phyloP scores from a whole-genome alignment of 106 monocot genomes.

The Triglochin maritima region DNA sequence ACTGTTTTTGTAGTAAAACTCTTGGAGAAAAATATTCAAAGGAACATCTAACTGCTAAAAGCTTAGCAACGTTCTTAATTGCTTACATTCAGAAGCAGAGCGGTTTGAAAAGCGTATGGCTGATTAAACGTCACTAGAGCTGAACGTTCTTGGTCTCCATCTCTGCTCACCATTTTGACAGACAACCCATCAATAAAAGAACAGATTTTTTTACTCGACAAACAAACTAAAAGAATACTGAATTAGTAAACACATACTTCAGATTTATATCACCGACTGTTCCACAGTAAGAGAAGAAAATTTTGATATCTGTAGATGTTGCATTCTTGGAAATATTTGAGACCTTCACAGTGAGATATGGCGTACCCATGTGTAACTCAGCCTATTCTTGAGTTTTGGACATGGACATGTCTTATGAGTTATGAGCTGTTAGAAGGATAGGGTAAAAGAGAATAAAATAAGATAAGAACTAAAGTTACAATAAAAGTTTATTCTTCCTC shows the following conservation, averaged over 20 bases:
- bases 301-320: conserved; percentile 27
- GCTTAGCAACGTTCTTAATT: neutral
- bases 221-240: neutral
- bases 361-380: too few relatives aligned
- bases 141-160: conserved; percentile 19
- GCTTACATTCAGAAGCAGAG: conserved; percentile 57
- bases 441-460: too few relatives aligned
- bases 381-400: too few relatives aligned
- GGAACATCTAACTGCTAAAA: neutral
- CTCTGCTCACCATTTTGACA: conserved; percentile 3
- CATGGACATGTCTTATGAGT: too few relatives aligned
- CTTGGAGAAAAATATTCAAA: neutral
- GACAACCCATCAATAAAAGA: neutral
- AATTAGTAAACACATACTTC: conserved; percentile 18
- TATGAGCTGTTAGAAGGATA: too few relatives aligned
- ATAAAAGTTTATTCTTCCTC: too few relatives aligned
- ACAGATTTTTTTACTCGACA: neutral
- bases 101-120: conserved; percentile 47
- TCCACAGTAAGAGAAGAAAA: conserved; percentile 65
- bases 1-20: too few relatives aligned
- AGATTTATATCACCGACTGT: conserved; percentile 36
- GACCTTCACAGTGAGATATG: conserved; percentile 35
- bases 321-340: conserved; percentile 32
- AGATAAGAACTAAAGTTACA: too few relatives aligned
- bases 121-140: conserved; percentile 50